These are phyloP conservation scores for Clitopilus passeckerianus DNA, from an alignment of 768 basidiomycete species.

Conservation along the genomic window DNA sequence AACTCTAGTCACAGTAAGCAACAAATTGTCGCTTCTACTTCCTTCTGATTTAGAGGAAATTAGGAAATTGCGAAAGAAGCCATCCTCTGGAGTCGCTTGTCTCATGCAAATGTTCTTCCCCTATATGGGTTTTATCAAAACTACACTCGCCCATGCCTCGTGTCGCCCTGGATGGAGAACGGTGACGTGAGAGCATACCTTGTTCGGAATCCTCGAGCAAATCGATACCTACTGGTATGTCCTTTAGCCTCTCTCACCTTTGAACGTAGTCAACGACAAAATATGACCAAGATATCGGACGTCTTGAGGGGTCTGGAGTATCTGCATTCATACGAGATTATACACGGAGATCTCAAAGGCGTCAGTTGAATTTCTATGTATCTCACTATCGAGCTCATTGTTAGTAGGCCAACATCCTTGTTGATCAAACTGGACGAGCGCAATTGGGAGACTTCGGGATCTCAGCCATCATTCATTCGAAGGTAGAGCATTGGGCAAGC, in stretches of 20 bases:
- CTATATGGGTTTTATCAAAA: background rate
- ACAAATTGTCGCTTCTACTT: too few species aligned
- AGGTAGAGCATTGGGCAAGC: too few species aligned
- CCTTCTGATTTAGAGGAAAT: too few species aligned
- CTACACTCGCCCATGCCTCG: background rate
- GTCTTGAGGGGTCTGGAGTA: background rate
- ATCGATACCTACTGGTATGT: background rate
- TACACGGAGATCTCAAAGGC: background rate
- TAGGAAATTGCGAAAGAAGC: background rate
- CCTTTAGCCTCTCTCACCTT: background rate
- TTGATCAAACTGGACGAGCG: background rate
- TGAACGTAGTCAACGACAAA: background rate
- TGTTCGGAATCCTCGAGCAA: background rate
- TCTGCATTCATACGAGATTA: background rate
- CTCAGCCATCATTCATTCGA: background rate
- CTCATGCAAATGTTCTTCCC: background rate
- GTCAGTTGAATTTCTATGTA: background rate
- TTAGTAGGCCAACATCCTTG: background rate
- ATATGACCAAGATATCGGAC: background rate
- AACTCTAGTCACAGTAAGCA: too few species aligned
- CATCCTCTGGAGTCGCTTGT: background rate
- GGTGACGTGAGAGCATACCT: constrained; percentile 5
- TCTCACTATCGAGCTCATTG: background rate
- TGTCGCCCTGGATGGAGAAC: constrained; percentile 12
- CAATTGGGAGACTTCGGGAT: background rate